These are phyloP conservation scores for Talaromyces adpressus DNA, from an alignment of 495 filamentous ascomycete genomes.

Conservation along the genomic window DNA sequence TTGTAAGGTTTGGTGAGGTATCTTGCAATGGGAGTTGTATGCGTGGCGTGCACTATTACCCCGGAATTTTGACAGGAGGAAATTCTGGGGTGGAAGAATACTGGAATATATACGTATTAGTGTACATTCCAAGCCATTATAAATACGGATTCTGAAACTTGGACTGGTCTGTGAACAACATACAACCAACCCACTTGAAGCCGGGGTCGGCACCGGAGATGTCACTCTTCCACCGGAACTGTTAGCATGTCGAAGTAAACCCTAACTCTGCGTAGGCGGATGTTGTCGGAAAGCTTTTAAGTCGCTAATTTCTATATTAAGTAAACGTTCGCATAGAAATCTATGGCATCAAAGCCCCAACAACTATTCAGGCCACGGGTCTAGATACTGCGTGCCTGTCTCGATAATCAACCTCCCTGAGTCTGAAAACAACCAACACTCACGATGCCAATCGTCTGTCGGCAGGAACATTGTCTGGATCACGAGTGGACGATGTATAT, in stretches of 20 bases:
- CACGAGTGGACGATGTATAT: too few relatives aligned
- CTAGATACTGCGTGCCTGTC: too few relatives aligned
- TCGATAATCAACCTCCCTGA: too few relatives aligned
- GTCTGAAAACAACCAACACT: too few relatives aligned
- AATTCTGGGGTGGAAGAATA: background rate
- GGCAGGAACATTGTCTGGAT: too few relatives aligned
- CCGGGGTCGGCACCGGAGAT: background rate
- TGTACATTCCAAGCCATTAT: background rate
- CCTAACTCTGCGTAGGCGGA: background rate
- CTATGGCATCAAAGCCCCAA: background rate
- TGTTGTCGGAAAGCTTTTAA: background rate
- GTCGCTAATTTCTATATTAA: too few relatives aligned
- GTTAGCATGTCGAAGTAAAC: background rate
- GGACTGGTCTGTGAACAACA: background rate
- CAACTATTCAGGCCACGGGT: too few relatives aligned
- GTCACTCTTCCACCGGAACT: background rate
- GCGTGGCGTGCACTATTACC: background rate
- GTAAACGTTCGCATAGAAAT: too few relatives aligned
- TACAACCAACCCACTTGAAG: background rate
- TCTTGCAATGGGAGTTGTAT: background rate
- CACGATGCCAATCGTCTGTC: too few relatives aligned
- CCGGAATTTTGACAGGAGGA: background rate
- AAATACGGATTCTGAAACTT: background rate
- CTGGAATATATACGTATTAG: background rate
- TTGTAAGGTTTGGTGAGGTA: background rate